Conservation (phyloP, 768 basidiomycete species). For the Macrolepiota albuminosa region DNA sequence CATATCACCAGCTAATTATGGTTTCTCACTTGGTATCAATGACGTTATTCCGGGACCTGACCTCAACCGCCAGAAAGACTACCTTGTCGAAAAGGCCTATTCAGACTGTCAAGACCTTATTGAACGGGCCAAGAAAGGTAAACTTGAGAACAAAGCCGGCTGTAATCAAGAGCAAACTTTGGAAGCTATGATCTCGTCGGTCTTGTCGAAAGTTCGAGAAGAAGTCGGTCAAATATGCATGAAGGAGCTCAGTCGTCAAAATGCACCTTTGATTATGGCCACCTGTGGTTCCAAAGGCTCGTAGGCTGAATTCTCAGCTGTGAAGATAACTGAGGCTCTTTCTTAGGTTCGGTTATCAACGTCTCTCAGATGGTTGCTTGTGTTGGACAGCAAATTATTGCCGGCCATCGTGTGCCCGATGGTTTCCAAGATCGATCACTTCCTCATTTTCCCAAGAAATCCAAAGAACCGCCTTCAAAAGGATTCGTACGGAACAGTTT, state of each 20-base stretch:
- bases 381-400: conserved; percentile 98
- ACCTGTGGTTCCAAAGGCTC: conserved; percentile 97
- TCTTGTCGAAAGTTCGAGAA: conserved; percentile 92
- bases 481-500: conserved; percentile 99
- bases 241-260: conserved; percentile 95
- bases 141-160: conserved; percentile 95
- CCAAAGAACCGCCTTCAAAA: conserved; percentile 92
- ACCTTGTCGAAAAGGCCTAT: conserved; percentile 84
- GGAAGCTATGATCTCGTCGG: conserved; percentile 92
- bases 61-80: conserved; percentile 77
- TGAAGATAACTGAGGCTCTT: not conserved
- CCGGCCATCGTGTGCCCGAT: conserved; percentile 96
- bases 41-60: conserved; percentile 94
- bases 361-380: conserved; percentile 99
- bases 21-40: conserved; percentile 97
- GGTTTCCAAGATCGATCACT: conserved; percentile 98
- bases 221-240: conserved; percentile 97
- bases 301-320: not conserved
- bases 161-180: conserved; percentile 96
- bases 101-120: conserved; percentile 84
- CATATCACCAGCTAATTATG: conserved; percentile 76
- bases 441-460: conserved; percentile 98
- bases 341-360: conserved; percentile 89
- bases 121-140: conserved; percentile 82
- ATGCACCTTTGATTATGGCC: conserved; percentile 97